Conservation (phyloP, 768 basidiomycete species). For the Suillus brevipes region DNA sequence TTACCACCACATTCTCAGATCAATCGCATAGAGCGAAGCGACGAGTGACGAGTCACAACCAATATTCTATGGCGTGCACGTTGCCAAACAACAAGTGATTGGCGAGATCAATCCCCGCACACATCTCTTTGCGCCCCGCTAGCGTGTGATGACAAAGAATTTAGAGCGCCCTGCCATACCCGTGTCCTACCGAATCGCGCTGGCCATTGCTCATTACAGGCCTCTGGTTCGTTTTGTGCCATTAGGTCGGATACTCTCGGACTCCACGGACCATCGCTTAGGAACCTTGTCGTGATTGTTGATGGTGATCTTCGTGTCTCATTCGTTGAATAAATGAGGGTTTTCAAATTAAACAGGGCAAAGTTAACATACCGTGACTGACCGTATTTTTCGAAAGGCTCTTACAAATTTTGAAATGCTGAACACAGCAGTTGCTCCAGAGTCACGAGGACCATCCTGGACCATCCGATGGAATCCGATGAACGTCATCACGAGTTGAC, state of each 20-base stretch:
- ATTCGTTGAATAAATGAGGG: neutral
- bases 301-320: neutral
- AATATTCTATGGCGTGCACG: neutral
- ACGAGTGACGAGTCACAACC: neutral
- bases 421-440: neutral
- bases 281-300: neutral
- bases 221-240: neutral
- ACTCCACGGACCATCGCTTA: neutral
- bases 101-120: neutral
- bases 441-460: neutral
- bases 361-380: neutral
- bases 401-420: neutral
- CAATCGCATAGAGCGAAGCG: neutral
- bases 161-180: neutral
- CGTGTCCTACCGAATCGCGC: neutral
- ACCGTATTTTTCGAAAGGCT: neutral
- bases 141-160: neutral
- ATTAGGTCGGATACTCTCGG: neutral
- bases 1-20: neutral
- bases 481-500: neutral
- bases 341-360: neutral
- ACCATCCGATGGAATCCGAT: neutral
- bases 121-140: neutral
- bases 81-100: neutral
- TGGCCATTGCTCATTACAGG: neutral